Conservation (phyloP, 1,284 basidiomycete species). For the Ustilago shanxiensis region DNA sequence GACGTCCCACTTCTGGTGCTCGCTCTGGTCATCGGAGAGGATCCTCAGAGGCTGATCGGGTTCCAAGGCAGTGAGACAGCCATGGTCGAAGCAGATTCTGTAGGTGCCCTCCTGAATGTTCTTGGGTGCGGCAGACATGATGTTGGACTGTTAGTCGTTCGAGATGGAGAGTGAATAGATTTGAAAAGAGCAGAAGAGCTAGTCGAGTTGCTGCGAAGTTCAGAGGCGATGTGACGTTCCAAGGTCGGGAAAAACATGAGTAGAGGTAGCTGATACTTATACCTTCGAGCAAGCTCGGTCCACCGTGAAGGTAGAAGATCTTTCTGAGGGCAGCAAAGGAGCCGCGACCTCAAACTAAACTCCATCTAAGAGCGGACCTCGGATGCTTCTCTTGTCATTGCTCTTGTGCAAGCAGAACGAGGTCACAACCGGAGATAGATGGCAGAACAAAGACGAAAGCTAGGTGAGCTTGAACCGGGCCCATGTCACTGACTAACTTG, state of each 20-base stretch:
- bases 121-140: constrained; percentile 11
- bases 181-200: background rate
- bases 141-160: background rate
- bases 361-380: background rate
- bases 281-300: background rate
- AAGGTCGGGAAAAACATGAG: background rate
- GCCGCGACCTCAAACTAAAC: background rate
- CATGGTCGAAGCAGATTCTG: constrained; percentile 12
- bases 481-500: background rate
- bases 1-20: constrained; percentile 16
- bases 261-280: background rate
- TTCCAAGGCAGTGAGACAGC: constrained; percentile 5
- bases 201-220: background rate
- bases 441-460: too few relatives aligned
- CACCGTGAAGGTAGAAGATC: background rate
- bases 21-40: background rate
- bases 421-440: background rate
- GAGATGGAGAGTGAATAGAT: background rate
- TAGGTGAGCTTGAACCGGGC: too few relatives aligned
- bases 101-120: constrained; percentile 19
- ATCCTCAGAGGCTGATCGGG: background rate
- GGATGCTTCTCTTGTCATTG: background rate
- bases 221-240: background rate
- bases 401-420: background rate
- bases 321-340: background rate